These are phyloP conservation scores for Lagenidium sp. DNA, from an alignment of 352 stramenopile species.

Conservation along the genomic window DNA sequence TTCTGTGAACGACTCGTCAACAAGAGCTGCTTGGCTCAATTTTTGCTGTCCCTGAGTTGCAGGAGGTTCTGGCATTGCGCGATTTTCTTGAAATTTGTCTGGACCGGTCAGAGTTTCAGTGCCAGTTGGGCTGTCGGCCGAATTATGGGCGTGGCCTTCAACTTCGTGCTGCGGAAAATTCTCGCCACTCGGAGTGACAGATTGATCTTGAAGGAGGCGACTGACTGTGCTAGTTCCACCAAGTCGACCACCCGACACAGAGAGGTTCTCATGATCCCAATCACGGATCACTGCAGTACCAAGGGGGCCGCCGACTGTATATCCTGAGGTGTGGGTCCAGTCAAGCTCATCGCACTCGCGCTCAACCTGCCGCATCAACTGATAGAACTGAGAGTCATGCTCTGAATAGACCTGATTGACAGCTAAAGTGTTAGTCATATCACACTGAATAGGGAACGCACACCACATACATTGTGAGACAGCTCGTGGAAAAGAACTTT, in stretches of 20 bases:
- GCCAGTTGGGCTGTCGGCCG: too few relatives aligned
- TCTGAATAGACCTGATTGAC: slow-evolving; percentile 49
- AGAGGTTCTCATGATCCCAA: slow-evolving; percentile 10
- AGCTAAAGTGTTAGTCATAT: neutral
- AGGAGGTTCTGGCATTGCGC: neutral
- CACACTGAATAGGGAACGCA: neutral
- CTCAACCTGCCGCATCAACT: slow-evolving; percentile 74
- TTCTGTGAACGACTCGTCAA: slow-evolving; percentile 8
- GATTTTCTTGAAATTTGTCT: neutral
- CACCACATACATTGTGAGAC: slow-evolving; percentile 80
- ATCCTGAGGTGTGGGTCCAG: slow-evolving; percentile 41
- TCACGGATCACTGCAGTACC: slow-evolving; percentile 9
- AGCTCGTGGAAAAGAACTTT: slow-evolving; percentile 95
- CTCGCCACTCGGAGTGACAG: too few relatives aligned
- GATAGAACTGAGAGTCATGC: slow-evolving; percentile 74
- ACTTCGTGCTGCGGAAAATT: neutral
- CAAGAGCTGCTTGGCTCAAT: neutral
- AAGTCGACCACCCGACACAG: slow-evolving; percentile 20
- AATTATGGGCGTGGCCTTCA: too few relatives aligned
- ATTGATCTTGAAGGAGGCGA: too few relatives aligned
- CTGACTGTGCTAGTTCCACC: slow-evolving; percentile 13
- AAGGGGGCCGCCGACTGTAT: slow-evolving; percentile 20
- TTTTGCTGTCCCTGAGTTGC: neutral
- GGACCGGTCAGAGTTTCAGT: neutral
- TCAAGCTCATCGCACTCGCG: slow-evolving; percentile 62